phyloP scores from a whole-genome alignment of 495 filamentous ascomycete species.

The Letharia lupina region DNA sequence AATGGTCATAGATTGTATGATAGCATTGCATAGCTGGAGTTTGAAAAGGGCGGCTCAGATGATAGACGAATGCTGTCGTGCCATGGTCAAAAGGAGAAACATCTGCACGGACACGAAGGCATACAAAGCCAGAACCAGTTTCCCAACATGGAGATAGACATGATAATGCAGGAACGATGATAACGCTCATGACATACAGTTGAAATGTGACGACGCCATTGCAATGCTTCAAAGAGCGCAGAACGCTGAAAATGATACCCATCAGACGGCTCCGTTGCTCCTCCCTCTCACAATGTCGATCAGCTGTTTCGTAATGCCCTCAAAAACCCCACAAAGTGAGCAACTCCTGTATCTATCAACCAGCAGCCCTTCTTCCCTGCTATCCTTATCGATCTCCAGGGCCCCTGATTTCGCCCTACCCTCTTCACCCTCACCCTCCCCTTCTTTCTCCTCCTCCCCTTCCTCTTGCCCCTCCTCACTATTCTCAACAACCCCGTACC shows the following conservation, averaged over 20 bases:
- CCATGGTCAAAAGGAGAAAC: background rate
- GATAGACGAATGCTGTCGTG: background rate
- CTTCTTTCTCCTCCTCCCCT: constrained; percentile 34
- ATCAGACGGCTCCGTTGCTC: constrained; percentile 6
- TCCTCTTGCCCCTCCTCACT: constrained; percentile 32
- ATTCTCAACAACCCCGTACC: constrained; percentile 27
- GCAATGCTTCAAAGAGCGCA: background rate
- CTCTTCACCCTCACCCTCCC: constrained; percentile 40
- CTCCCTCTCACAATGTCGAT: constrained; percentile 16
- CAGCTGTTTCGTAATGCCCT: constrained; percentile 47
- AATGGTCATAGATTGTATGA: constrained; percentile 52
- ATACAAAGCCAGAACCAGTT: background rate
- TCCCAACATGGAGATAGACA: background rate
- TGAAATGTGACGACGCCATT: background rate
- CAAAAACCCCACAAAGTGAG: constrained; percentile 66
- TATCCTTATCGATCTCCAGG: constrained; percentile 10
- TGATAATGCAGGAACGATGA: background rate
- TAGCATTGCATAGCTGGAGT: constrained; percentile 16
- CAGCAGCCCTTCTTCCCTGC: constrained; percentile 47
- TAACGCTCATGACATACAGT: background rate
- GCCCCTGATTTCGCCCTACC: constrained; percentile 28
- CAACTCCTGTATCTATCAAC: constrained; percentile 73
- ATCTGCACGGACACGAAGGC: background rate
- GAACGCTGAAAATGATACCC: background rate
- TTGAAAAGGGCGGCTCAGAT: background rate